Conservation (phyloP, 2,329 filamentous ascomycete species). For the Didymellaceae sp. region DNA sequence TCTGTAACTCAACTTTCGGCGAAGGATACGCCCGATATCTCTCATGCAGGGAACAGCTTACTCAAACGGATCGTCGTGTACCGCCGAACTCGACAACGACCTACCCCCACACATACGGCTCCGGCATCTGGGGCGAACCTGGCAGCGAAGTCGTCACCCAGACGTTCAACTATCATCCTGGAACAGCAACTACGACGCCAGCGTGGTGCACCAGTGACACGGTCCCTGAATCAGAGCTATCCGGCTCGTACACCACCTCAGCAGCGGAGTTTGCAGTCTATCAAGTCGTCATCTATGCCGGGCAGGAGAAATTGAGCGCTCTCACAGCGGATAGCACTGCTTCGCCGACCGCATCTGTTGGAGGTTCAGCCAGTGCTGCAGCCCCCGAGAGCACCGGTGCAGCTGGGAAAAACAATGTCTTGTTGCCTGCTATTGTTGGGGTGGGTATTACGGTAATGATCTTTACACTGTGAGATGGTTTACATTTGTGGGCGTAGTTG, state of each 20-base stretch:
- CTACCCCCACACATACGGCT: constrained; percentile 10
- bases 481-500: no score
- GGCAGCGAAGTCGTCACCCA: constrained; percentile 4
- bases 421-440: constrained; percentile 4
- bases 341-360: background rate
- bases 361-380: background rate
- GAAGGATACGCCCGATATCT: constrained; percentile 2
- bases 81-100: background rate
- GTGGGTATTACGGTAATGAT: constrained; percentile 4
- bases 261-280: constrained; percentile 1
- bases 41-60: constrained; percentile 1
- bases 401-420: background rate
- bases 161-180: background rate
- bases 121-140: constrained; percentile 8
- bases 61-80: background rate
- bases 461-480: background rate
- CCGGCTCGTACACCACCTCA: background rate
- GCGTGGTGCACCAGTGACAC: constrained; percentile 12
- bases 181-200: background rate
- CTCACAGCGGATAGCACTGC: background rate
- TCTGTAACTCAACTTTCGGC: background rate
- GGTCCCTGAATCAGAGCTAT: background rate
- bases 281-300: constrained; percentile 11
- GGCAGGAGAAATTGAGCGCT: constrained; percentile 14
- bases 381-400: constrained; percentile 10